A percentile compares a stretch with the other conserved stretches of the same genome.
Evolutionary conservation across 345 rosid species (phyloP).

Genomic region (Firmiana major): DNA sequence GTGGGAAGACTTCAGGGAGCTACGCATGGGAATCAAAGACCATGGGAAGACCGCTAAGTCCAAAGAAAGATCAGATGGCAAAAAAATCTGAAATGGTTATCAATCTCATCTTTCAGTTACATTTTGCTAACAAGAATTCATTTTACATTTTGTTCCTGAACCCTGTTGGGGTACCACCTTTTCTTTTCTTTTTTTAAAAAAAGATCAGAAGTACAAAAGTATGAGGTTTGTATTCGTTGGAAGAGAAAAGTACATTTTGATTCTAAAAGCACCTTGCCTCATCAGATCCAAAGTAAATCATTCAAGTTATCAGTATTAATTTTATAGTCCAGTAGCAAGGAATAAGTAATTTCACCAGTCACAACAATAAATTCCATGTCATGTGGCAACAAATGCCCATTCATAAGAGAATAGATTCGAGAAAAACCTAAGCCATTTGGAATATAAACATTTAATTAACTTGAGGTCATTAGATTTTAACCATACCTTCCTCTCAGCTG

Average conservation of each 20-base stretch:
- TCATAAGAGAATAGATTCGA: not conserved
- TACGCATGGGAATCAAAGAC: not conserved
- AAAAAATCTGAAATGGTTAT: not conserved
- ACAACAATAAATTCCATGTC: not conserved
- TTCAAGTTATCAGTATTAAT: not conserved
- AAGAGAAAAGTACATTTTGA: not conserved
- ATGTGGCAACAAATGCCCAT: not conserved
- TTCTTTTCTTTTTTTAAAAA: not conserved
- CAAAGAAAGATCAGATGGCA: not conserved
- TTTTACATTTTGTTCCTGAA: not conserved
- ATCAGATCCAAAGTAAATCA: not conserved
- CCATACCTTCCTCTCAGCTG: constrained; percentile 65
- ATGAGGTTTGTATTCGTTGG: not conserved
- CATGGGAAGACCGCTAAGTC: not conserved
- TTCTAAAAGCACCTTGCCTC: not conserved
- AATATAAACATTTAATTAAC: not conserved
- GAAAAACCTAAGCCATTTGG: not conserved
- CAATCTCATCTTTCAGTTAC: not conserved
- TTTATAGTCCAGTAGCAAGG: not conserved
- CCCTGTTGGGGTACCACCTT: not conserved
- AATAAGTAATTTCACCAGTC: not conserved
- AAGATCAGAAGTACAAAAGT: not conserved
- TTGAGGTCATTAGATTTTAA: not conserved
- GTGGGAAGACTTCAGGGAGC: not conserved
- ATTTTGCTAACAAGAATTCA: not conserved